phyloP scores from a whole-genome alignment of 2,329 filamentous ascomycete species.

The Dactylellina parvicollis region DNA sequence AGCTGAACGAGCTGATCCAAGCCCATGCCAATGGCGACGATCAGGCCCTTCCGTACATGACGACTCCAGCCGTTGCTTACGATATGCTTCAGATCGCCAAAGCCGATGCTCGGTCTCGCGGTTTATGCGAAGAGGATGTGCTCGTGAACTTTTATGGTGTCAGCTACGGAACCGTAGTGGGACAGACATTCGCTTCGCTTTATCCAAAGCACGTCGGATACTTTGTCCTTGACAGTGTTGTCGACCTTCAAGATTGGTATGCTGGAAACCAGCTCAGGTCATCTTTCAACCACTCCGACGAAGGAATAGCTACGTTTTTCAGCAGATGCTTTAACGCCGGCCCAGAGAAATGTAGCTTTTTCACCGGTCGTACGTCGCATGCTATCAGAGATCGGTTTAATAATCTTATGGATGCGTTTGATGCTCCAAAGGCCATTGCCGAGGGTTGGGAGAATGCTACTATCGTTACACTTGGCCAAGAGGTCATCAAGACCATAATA shows the following conservation, averaged over 20 bases:
- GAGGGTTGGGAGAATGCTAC: conserved; percentile 56
- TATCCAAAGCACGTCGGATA: conserved; percentile 61
- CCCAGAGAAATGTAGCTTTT: conserved; percentile 61
- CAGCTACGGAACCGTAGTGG: conserved; percentile 65
- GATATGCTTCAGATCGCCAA: conserved; percentile 50
- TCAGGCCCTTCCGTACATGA: conserved; percentile 39
- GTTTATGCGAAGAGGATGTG: conserved; percentile 29
- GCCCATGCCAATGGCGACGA: conserved; percentile 25
- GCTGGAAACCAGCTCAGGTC: conserved; percentile 60
- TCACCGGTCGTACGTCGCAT: conserved; percentile 59
- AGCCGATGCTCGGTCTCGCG: conserved; percentile 38
- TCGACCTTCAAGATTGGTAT: conserved; percentile 62
- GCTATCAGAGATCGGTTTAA: conserved; percentile 60
- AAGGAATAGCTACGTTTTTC: conserved; percentile 63
- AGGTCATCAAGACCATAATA: conserved; percentile 28
- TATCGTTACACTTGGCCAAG: conserved; percentile 29
- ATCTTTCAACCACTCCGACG: conserved; percentile 63
- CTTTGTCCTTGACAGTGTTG: conserved; percentile 64
- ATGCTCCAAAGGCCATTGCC: conserved; percentile 43
- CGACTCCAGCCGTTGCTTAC: conserved; percentile 31
- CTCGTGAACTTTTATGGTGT: conserved; percentile 64
- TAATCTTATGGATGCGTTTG: conserved; percentile 53
- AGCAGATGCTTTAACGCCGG: conserved; percentile 63
- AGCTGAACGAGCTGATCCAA: conserved; percentile 27
- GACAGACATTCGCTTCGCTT: conserved; percentile 62